phyloP scores from a whole-genome alignment of 1,284 basidiomycete genomes.

The Irpex sp. region DNA sequence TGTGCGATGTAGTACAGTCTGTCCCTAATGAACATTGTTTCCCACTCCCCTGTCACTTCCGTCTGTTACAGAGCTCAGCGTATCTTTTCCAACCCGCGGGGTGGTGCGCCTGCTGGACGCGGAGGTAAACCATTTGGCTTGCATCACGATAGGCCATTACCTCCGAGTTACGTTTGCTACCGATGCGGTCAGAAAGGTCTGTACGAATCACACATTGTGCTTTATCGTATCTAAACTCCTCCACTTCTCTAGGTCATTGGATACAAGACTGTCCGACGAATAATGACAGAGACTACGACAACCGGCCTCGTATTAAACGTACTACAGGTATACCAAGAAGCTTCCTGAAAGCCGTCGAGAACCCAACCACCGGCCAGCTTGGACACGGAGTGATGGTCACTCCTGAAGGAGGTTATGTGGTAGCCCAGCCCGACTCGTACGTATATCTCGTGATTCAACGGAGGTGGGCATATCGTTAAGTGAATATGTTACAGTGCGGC shows the following conservation, averaged over 20 bases:
- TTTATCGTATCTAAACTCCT: conserved; percentile 8
- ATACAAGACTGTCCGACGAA: conserved; percentile 99
- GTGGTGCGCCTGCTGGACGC: conserved; percentile 50
- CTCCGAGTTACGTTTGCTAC: conserved; percentile 98
- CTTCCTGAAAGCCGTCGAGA: conserved; percentile 95
- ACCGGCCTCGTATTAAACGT: conserved; percentile 92
- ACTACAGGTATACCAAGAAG: conserved; percentile 98
- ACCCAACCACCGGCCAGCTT: conserved; percentile 70
- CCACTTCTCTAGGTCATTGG: conserved; percentile 81
- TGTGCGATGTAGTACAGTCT: conserved; percentile 55
- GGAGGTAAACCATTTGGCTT: conserved; percentile 59
- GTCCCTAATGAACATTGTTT: conserved; percentile 57
- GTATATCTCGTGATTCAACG: conserved; percentile 30
- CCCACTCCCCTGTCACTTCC: conserved; percentile 29
- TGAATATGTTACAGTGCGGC: conserved; percentile 53
- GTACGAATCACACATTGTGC: conserved; percentile 20
- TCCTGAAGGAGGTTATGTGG: conserved; percentile 93
- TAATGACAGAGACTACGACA: conserved; percentile 91
- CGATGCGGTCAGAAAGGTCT: conserved; percentile 96
- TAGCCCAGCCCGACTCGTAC: conserved; percentile 89
- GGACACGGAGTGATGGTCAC: conserved; percentile 93
- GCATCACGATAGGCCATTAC: conserved; percentile 65
- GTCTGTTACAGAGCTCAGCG: conserved; percentile 54
- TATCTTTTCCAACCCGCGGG: conserved; percentile 63
- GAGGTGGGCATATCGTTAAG: conserved; percentile 1